Percentiles rank a stretch among this genome's conserved stretches.
Evolutionary conservation across 495 filamentous ascomycete genomes (phyloP).

Genomic region (Bacidia rubella): DNA sequence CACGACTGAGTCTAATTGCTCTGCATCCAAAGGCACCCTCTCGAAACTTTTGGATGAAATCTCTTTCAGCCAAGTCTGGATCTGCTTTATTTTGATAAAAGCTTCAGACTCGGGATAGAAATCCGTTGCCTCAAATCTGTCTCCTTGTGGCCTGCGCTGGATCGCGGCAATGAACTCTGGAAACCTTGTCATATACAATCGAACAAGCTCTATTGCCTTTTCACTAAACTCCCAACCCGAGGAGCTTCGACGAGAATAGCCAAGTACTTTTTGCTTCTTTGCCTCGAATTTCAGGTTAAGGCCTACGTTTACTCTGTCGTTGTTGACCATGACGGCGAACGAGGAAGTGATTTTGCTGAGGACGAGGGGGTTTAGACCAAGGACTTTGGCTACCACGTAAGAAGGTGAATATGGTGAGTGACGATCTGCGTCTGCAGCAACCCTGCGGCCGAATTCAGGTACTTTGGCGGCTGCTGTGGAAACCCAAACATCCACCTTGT

Average conservation of each 20-base stretch:
- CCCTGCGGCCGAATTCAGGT: slow-evolving; percentile 62
- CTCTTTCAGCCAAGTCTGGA: slow-evolving; percentile 79
- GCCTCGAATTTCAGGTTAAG: slow-evolving; percentile 95
- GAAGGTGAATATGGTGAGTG: slow-evolving; percentile 70
- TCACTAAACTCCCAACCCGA: slow-evolving; percentile 91
- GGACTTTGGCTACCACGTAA: slow-evolving; percentile 66
- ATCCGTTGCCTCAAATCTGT: slow-evolving; percentile 67
- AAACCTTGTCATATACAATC: slow-evolving; percentile 83
- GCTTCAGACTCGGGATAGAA: slow-evolving; percentile 66
- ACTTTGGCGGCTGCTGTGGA: slow-evolving; percentile 54
- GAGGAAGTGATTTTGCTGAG: slow-evolving; percentile 93
- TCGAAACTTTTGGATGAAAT: slow-evolving; percentile 85
- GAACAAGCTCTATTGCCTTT: slow-evolving; percentile 66
- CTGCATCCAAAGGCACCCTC: slow-evolving; percentile 82
- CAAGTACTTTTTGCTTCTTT: slow-evolving; percentile 87
- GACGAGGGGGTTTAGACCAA: slow-evolving; percentile 71
- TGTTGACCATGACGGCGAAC: slow-evolving; percentile 69
- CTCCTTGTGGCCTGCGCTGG: slow-evolving; percentile 56
- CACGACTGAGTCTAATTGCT: slow-evolving; percentile 84
- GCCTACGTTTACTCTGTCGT: slow-evolving; percentile 72
- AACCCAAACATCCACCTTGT: slow-evolving; percentile 66
- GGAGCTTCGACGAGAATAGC: slow-evolving; percentile 74
- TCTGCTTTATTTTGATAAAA: slow-evolving; percentile 62
- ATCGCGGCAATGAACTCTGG: slow-evolving; percentile 89
- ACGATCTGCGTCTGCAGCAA: slow-evolving; percentile 52